Base-by-base conservation (phyloP, 345 rosid species). In the Carallia brachiata region DNA sequence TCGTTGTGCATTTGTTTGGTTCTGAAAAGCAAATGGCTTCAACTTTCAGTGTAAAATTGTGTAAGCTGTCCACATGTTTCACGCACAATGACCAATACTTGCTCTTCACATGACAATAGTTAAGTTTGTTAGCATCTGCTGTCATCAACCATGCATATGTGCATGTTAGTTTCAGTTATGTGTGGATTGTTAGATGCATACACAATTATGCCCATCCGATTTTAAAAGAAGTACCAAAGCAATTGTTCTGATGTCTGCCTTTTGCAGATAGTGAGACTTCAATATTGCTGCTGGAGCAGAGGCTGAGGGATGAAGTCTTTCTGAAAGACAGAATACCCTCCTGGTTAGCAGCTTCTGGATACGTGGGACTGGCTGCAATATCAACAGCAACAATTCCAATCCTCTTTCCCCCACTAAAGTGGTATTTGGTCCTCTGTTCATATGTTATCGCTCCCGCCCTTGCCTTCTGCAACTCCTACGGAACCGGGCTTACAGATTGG, bases 401-500 rank as follows among this genome's bases (percentile, higher is more conserved):
- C 50, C 83, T 93, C 52, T 93, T 90, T 65, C 93, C 97, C 55
- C 89, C 98, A 7, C 87, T 91, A 57, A 86, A 83, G 71, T 89
- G 98, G 98, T 93, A 91, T 75, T 79, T 89, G 73, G 97, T 93
- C 74, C 83, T 93, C 30, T 73, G 82, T 58, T 87, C 97, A 37
- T 93, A 91, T 77, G 54, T 91, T 75, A 81, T 93, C 47, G 98
- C 98, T 52, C 98, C 98, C 1, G 97, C 87, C 47, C 89, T 93
- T 12, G 97, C 95, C 70, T 93, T 93, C 75, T 93, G 97, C 84
- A 89, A 89, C 78, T 91, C 98, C 39, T 93, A 93, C 36, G 97
- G 90, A 58, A 81, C 90, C 2, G 94, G 98, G 30, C 94, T 93
- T 60, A 91, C 96, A 0, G 98, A 93, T 79, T 89, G 91, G 92